Evolutionary conservation across 345 rosid species (phyloP), one percentile per base, ranked within the genome.

Genomic region (Bretschneidera sinensis): DNA sequence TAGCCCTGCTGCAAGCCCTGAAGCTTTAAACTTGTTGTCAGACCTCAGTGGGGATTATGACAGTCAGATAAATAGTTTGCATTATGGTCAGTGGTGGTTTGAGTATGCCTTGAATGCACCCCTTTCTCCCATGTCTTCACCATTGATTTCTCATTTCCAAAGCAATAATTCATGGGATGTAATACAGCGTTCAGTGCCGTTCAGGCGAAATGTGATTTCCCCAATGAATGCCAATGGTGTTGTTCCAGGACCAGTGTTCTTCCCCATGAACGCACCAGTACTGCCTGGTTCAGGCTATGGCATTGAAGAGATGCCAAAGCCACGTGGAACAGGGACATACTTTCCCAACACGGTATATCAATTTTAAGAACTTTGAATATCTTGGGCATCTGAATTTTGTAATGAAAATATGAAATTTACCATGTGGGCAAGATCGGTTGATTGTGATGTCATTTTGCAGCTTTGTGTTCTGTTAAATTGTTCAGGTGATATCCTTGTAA

Each of bases 291-390:
- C 74, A 61, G 74, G 71, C 54, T 86, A 78, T 74, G 81, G 76
- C 22, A 69, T 83, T 23, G 89, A 91, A 61, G 98, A 88, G 60
- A 54, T 75, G 73, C 70, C 84, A 51, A 91, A 80, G 78, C 87
- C 82, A 48, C 76, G 91, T 24, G 98, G 96, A 70, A 91, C 89
- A 14, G 98, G 96, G 68, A 91, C 96, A 24, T 91, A 86, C 78
- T 81, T 91, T 49, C 87, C 89, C 43, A 85, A 78, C 67, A 63
- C 70, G 85, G 92, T 86, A 85, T 52, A 10, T 67, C 65, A 55
- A 66, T 67, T 52, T 59, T 22, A 15, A 21, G n/a, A n/a, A 43
- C 67, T 70, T 68, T 33, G 20, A 58, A 43, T 54, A 21, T 55
- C n/a, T 45, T 53, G 55, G 52, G 17, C 58, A 57, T 58, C 21